Evolutionary conservation across 148 eudicot genomes (phyloP), one percentile per base, ranked within the genome.

Genomic region (Rhododendron ovatum): DNA sequence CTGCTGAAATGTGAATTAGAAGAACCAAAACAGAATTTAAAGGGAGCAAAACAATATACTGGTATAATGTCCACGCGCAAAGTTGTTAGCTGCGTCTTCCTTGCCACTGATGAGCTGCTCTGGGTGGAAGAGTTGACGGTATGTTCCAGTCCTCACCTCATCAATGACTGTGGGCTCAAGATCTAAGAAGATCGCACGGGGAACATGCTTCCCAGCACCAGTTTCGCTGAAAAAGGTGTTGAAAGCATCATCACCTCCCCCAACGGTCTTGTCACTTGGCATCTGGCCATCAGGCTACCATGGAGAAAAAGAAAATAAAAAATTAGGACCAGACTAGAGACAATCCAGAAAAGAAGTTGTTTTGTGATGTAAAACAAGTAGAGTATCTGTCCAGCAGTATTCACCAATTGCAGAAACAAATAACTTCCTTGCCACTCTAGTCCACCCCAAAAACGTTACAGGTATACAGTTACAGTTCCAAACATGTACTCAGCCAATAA

Each of bases 81-180:
- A 87, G 88, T 87, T 87, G 88, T 87, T 87, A 22, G 88, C 88
- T 9, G 88, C 88, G 17, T 87, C 88, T 76, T 87, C 88, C 78
- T 67, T 67, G 74, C 74, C 74, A 26, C 74, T 67, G 74, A 67
- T 67, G 35, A 67, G 74, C 15, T 67, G 74, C 28, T 67, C 74
- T 67, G 74, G 74, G 74, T 67, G 74, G 74, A 67, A 67, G 33
- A 67, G 74, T 67, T 67, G 74, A 35, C 74, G 74, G 35, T 67
- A 67, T 26, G 74, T 67, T 67, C 74, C 74, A 67, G 88, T 87
- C 78, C 88, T 87, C 77, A 87, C 85, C 83, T 87, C 88, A 65
- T 87, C 88, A 51, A 87, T 87, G 76, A 87, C 88, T 20, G 88
- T 87, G 78, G 88, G 88, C 83, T 87, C 88, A 24, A 87, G 88